Base-by-base conservation (phyloP, 768 basidiomycete genomes). In the Termitomyces sp. region DNA sequence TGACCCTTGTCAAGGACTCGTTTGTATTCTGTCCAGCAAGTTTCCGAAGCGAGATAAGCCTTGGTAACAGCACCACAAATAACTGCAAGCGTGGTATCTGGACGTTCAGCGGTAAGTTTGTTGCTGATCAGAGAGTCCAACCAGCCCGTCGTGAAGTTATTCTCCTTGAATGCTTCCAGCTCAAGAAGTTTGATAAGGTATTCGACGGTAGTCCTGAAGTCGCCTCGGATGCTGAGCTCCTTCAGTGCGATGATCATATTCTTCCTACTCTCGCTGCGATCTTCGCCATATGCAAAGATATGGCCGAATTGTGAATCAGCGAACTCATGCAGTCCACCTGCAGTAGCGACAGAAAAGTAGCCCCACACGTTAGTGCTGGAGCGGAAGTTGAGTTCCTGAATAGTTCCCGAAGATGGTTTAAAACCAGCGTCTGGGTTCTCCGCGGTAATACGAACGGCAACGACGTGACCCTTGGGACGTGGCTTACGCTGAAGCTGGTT, bases 321-420 rank as follows among this genome's bases (percentile, higher is more conserved):
- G 66, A 94, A 98, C 73, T 99, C 95, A 74, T 99, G 97, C 54
- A 99, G 83, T 71, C 96, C 97, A 70, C 97, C 97, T 10, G 95
- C 89, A 14, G 89, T 88, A 45, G 85, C 86, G 65, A 99, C 97
- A 16, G 97, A 98, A 81, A 99, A 99, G 77, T 99, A 99, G 60
- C 97, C 97, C 97, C 97, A 99, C 46, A 99, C 97, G 61, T 99
- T 99, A 46, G 94, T 98, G 73, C 91, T 97, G 28, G 95, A 98
- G 58, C 97, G 88, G 87, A 99, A 99, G 74, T 98, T 99, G 64
- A 99, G 91, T 69, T 98, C 97, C 71, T 98, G 97, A 16, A 99
- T 79, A 40, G 91, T 89, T 62, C 97, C 97, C 2, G 93, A 95
- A 2, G 97, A 98, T 0, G 97, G 97, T 74, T 99, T 99, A 82